These are phyloP conservation scores for Cladosporium sphaerospermum DNA, from an alignment of 2,329 filamentous ascomycete species.

Conservation along the genomic window DNA sequence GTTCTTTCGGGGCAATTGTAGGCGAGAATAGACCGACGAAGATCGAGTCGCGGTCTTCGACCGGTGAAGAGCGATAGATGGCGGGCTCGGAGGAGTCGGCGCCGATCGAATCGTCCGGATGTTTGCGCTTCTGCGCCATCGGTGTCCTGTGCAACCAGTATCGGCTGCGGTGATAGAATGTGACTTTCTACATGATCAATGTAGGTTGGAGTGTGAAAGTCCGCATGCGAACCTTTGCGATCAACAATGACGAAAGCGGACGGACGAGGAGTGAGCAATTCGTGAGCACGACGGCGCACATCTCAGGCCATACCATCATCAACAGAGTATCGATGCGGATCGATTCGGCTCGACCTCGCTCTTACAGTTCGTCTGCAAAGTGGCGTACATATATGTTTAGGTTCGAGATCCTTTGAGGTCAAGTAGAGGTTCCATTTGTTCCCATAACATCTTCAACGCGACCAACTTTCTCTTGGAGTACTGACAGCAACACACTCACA, in stretches of 20 bases:
- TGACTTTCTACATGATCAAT: neutral
- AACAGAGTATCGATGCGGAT: neutral
- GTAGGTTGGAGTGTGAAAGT: neutral
- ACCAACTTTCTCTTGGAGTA: neutral
- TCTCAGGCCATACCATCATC: neutral
- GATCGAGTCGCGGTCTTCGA: slow-evolving; percentile 46
- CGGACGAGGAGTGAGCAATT: neutral
- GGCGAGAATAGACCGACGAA: slow-evolving; percentile 48
- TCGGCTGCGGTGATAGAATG: neutral
- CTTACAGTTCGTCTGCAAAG: neutral
- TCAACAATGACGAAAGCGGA: neutral
- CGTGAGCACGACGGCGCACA: no score
- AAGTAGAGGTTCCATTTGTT: neutral
- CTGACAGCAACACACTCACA: neutral
- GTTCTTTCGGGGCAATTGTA: slow-evolving; percentile 32
- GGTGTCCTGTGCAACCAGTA: neutral
- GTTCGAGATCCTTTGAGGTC: neutral
- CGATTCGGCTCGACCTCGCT: slow-evolving; percentile 8
- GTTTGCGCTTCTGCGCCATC: slow-evolving; percentile 29
- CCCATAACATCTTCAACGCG: neutral
- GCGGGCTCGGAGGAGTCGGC: slow-evolving; percentile 2
- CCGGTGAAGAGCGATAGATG: slow-evolving; percentile 40
- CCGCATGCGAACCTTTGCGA: neutral
- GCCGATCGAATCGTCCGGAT: slow-evolving; percentile 4
- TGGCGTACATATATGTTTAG: neutral